Base-by-base conservation (phyloP, 2,329 filamentous ascomycete genomes). In the Cercospora brassicicola region DNA sequence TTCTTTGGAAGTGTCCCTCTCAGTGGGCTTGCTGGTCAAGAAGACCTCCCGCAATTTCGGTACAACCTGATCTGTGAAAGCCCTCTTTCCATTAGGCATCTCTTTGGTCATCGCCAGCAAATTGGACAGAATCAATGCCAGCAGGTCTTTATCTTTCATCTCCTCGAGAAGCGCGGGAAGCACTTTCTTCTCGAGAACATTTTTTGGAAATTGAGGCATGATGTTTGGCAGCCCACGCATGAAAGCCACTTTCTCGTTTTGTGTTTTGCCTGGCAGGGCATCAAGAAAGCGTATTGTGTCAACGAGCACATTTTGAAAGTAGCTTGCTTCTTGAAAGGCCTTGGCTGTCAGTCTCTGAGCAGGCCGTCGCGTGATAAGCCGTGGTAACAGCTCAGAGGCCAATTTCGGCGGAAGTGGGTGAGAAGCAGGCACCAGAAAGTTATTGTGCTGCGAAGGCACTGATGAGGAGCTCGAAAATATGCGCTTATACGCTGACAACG, bases 201-300 rank as follows among this genome's bases (percentile, higher is more conserved):
- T 93, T 70, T 91, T 93, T 2, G 95, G 95, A 75, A 99, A 99
- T 36, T 95, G 95, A 0, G 92, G 90, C 66, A 99, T 81, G 10
- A 99, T 93, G 63, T 93, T 91, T 72, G 90, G 89, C 9, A 99
- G 83, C 0, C 95, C 95, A 64, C 93, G 89, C 86, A 99, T 88
- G 78, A 99, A 99, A 67, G 93, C 90, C 6, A 90, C 86, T 78
- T 99, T 99, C 77, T 99, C 95, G 70, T 88, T 91, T 0, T 92
- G 86, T 1, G 93, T 97, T 82, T 99, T 99, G 36, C 92, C 92
- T 0, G 95, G 94, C 67, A 99, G 88, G 0, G 90, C 87, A 74
- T 99, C 95, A 28, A 99, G 83, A 76, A 99, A 99, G 11, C 95
- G 91, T 70, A 99, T 97, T 0, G 95, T 97, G 0, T 94, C 97